A percentile compares a stretch with the other conserved stretches of the same genome.
Conservation (phyloP, 2,329 filamentous ascomycete genomes). For the Onygenales sp. region DNA sequence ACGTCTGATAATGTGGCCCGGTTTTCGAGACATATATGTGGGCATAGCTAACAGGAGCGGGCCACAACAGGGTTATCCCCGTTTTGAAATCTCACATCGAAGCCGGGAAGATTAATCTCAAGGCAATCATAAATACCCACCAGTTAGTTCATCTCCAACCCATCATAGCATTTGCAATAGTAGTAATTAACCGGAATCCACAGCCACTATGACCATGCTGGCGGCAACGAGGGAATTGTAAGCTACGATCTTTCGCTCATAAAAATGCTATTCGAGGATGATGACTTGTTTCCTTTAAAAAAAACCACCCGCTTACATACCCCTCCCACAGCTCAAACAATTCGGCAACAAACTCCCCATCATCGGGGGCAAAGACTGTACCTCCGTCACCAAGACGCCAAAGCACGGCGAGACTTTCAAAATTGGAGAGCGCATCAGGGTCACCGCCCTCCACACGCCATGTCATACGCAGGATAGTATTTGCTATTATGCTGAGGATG, state of each 20-base stretch:
- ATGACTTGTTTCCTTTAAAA: neutral
- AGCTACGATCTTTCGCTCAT: conserved; percentile 13
- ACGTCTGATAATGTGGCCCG: neutral
- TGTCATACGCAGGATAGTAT: conserved; percentile 99
- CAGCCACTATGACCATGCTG: conserved; percentile 90
- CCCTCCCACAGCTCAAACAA: conserved; percentile 41
- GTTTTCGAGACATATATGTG: neutral
- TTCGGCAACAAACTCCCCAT: conserved; percentile 47
- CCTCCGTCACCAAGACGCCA: conserved; percentile 68
- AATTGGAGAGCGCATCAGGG: conserved; percentile 67
- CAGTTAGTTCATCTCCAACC: conserved; percentile 54
- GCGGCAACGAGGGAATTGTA: conserved; percentile 79
- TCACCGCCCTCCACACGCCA: conserved; percentile 86
- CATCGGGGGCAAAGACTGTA: conserved; percentile 80
- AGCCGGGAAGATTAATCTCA: conserved; percentile 67
- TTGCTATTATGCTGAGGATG: conserved; percentile 85
- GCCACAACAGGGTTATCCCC: conserved; percentile 45
- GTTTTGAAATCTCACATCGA: conserved; percentile 64
- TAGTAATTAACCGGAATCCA: neutral
- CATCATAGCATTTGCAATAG: neutral
- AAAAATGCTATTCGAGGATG: neutral
- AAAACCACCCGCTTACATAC: conserved; percentile 2
- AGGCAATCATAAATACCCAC: conserved; percentile 89
- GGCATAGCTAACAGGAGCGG: neutral
- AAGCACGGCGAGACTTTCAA: conserved; percentile 66